Evolutionary conservation across 306 rosid species (phyloP).

Genomic region (Boehmeria nivea): DNA sequence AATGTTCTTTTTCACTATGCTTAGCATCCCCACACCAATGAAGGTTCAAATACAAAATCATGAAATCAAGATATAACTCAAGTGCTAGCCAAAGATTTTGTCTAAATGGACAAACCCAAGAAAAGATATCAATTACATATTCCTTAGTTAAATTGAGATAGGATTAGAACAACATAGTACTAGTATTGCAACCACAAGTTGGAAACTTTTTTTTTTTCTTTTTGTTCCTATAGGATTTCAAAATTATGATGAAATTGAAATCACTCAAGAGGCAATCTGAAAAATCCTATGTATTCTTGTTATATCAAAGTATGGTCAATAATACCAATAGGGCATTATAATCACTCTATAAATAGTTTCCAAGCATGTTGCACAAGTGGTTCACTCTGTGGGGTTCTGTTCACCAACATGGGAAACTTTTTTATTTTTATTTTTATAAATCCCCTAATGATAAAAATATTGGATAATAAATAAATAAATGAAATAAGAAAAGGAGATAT

Average conservation of each 20-base stretch:
- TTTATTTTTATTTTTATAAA: no score
- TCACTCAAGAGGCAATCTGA: conserved; percentile 27
- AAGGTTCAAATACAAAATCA: background rate
- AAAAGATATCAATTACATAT: conserved; percentile 1
- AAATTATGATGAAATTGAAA: conserved; percentile 19
- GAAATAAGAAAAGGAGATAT: no score
- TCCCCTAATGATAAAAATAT: no score
- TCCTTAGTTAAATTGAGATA: conserved; percentile 11
- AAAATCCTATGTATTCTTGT: conserved; percentile 21
- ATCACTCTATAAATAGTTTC: conserved; percentile 9
- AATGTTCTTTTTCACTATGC: no score
- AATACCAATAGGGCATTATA: conserved; percentile 4
- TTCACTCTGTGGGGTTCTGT: no score
- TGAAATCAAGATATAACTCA: background rate
- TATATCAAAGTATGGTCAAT: conserved; percentile 14
- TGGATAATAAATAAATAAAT: no score
- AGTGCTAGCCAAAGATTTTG: conserved; percentile 1
- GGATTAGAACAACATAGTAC: conserved; percentile 3
- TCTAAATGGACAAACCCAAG: background rate
- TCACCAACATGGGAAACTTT: no score
- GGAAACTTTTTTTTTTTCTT: no score
- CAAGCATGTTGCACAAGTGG: no score
- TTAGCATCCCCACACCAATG: background rate
- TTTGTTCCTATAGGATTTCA: background rate
- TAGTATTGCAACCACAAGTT: no score